Evolutionary conservation across 768 basidiomycete species (phyloP).

Genomic region (Suillus ampliporus): DNA sequence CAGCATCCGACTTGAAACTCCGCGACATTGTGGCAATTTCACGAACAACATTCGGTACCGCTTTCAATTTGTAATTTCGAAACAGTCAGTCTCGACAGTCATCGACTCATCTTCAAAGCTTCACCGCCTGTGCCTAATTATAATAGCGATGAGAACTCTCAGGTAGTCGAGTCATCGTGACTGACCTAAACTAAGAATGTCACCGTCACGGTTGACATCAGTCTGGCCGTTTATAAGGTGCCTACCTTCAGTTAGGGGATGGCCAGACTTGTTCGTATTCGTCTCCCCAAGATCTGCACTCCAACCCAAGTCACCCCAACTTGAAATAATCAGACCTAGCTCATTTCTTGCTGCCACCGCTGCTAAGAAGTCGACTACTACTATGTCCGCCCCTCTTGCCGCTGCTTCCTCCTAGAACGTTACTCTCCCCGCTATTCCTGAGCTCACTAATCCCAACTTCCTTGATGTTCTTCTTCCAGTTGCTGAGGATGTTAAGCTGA

Average conservation of each 20-base stretch:
- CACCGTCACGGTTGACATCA: not conserved
- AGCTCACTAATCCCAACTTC: slow-evolving; percentile 61
- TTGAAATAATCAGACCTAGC: not conserved
- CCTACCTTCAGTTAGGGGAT: not conserved
- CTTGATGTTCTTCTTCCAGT: slow-evolving; percentile 61
- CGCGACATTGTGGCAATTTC: not conserved
- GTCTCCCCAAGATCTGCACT: not conserved
- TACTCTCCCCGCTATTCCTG: slow-evolving; percentile 59
- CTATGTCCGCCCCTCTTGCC: slow-evolving; percentile 13
- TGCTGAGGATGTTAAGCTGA: not conserved
- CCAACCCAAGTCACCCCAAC: no score
- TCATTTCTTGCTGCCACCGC: not conserved
- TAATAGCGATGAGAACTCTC: not conserved
- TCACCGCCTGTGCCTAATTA: not conserved
- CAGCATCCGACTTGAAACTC: not conserved
- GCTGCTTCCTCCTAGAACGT: slow-evolving; percentile 48
- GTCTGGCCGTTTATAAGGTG: not conserved
- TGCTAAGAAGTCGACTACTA: slow-evolving; percentile 9
- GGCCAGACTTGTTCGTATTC: not conserved
- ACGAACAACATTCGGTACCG: slow-evolving; percentile 4
- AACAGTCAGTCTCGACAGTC: not conserved
- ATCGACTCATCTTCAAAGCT: not conserved
- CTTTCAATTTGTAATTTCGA: not conserved
- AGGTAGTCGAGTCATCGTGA: not conserved
- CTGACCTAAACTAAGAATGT: not conserved